phyloP scores from a whole-genome alignment of 2,329 filamentous ascomycete species.

The Beauveria rudraprayagi region DNA sequence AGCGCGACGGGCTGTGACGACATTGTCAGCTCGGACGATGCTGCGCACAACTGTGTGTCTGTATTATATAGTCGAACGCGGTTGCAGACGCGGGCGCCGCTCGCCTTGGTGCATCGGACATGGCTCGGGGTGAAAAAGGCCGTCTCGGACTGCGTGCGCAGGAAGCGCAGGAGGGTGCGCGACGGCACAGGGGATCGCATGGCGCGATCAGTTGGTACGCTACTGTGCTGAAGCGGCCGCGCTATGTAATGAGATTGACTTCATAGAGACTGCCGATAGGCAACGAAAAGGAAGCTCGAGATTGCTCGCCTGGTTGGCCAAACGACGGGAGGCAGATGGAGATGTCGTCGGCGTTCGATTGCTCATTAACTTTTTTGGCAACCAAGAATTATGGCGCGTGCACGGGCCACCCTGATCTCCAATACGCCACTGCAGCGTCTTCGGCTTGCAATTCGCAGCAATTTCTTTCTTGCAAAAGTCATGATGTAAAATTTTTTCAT shows the following conservation, averaged over 20 bases:
- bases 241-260: neutral
- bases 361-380: neutral
- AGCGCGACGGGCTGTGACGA: conserved; percentile 11
- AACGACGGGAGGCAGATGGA: neutral
- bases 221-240: neutral
- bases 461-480: too few species aligned
- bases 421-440: neutral
- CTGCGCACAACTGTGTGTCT: neutral
- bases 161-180: conserved; percentile 57
- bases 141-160: conserved; percentile 61
- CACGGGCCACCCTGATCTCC: neutral
- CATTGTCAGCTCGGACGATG: conserved; percentile 1
- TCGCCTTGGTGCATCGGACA: neutral
- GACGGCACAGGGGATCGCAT: conserved; percentile 42
- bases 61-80: neutral
- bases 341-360: conserved; percentile 3
- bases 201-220: conserved; percentile 15
- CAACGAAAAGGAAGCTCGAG: neutral
- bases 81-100: neutral
- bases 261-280: neutral
- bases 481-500: neutral
- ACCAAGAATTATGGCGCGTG: conserved; percentile 5
- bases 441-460: too few species aligned
- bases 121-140: conserved; percentile 24
- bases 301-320: neutral